phyloP scores from a whole-genome alignment of 192 early-diverging fungal genomes.

The Diversispora eburnea region DNA sequence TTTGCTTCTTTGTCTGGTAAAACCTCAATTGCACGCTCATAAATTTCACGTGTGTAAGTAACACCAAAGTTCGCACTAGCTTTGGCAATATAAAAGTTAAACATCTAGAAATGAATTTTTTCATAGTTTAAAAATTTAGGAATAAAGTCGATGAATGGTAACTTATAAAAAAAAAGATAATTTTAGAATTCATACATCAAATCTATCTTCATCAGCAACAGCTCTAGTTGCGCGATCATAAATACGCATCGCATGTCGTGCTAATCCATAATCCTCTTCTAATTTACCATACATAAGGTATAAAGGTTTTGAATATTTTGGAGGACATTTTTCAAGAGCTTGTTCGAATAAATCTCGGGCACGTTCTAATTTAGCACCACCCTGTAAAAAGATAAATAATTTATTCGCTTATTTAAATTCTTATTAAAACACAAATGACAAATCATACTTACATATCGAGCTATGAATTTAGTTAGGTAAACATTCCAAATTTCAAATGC shows the following conservation, averaged over 20 bases:
- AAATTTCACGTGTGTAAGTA: slow-evolving; percentile 84
- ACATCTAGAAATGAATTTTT: slow-evolving; percentile 52
- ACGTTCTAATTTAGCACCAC: slow-evolving; percentile 83
- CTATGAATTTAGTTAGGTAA: slow-evolving; percentile 83
- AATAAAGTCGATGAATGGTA: neutral
- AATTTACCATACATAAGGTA: slow-evolving; percentile 88
- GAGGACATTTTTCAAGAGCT: slow-evolving; percentile 80
- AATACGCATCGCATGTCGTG: slow-evolving; percentile 88
- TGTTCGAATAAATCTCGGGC: slow-evolving; percentile 94
- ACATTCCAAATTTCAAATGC: slow-evolving; percentile 98
- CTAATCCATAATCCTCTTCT: slow-evolving; percentile 89
- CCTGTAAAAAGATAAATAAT: slow-evolving; percentile 35
- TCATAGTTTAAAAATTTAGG: neutral
- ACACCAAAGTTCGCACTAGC: slow-evolving; percentile 83
- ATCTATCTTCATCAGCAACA: slow-evolving; percentile 70
- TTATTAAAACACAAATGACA: neutral
- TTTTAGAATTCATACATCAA: slow-evolving; percentile 43
- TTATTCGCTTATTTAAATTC: neutral
- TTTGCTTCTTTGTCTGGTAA: slow-evolving; percentile 79
- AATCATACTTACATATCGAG: slow-evolving; percentile 61
- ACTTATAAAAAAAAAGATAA: neutral
- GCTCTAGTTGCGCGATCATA: slow-evolving; percentile 88
- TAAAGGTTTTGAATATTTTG: slow-evolving; percentile 79
- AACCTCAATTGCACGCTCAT: slow-evolving; percentile 83
- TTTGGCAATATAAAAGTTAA: slow-evolving; percentile 85